Evolutionary conservation across 805 yeast species (phyloP).

Genomic region (Hanseniaspora singularis): DNA sequence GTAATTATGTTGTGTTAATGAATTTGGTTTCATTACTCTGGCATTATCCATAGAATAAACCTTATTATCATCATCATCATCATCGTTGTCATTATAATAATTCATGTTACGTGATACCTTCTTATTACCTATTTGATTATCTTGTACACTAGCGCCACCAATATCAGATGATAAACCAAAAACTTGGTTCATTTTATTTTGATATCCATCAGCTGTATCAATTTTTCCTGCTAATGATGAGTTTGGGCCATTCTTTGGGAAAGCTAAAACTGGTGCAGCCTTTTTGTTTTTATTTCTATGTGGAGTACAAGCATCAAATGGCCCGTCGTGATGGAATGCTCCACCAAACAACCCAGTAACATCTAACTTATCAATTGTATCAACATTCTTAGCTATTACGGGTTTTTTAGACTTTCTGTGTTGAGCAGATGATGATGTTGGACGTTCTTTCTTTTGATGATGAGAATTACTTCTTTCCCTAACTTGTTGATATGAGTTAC

Average conservation of each 20-base stretch:
- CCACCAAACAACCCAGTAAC: conserved; percentile 92
- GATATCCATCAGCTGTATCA: conserved; percentile 36
- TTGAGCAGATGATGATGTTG: conserved; percentile 22
- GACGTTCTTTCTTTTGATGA: conserved; percentile 20
- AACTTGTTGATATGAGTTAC: conserved; percentile 16
- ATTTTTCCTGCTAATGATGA: conserved; percentile 63
- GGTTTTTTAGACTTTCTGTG: conserved; percentile 33
- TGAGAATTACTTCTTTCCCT: conserved; percentile 18
- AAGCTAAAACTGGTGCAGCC: conserved; percentile 88
- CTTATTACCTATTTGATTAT: no score
- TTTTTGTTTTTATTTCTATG: conserved; percentile 70
- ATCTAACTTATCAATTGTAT: conserved; percentile 87
- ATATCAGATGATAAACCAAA: conserved; percentile 48
- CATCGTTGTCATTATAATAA: no score
- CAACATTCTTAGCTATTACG: conserved; percentile 53
- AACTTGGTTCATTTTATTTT: conserved; percentile 57
- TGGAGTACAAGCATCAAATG: conserved; percentile 96
- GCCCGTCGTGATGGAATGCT: conserved; percentile 97
- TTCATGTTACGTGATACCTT: no score
- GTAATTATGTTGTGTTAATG: no score
- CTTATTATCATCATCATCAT: conserved; percentile 39
- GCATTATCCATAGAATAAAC: conserved; percentile 21
- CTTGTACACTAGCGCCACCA: conserved; percentile 19
- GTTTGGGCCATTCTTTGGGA: conserved; percentile 93
- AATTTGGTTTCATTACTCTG: conserved; percentile 18